phyloP scores from a whole-genome alignment of 2,329 filamentous ascomycete species.

The Leptographium radiaticola region DNA sequence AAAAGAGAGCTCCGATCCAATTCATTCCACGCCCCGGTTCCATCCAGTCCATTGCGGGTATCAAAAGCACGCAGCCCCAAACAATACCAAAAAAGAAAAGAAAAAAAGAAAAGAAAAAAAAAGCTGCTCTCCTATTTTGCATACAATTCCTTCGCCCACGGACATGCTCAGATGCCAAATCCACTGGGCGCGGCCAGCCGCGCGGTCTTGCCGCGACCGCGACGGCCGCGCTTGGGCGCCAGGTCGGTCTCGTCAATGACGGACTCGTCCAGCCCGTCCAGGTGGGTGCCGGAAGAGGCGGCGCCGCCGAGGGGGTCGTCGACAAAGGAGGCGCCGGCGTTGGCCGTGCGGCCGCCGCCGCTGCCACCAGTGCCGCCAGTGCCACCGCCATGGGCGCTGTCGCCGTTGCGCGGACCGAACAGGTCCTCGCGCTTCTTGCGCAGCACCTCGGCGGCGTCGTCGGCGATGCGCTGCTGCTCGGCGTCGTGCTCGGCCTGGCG shows the following conservation, averaged over 20 bases:
- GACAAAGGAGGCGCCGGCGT: not conserved
- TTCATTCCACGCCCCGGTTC: no score
- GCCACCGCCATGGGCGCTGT: not conserved
- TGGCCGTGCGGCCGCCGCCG: not conserved
- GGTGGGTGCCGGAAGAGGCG: not conserved
- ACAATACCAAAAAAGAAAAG: not conserved
- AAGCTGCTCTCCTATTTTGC: not conserved
- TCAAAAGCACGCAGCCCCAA: not conserved
- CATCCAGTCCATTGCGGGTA: not conserved
- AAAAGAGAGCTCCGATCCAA: no score
- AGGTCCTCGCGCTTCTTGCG: constrained; percentile 35
- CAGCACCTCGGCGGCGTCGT: constrained; percentile 34
- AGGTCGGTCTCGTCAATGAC: not conserved
- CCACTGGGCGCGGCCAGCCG: not conserved
- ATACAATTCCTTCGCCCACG: no score
- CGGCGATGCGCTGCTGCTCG: constrained; percentile 29
- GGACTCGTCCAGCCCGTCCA: not conserved
- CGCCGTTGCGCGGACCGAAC: constrained; percentile 19
- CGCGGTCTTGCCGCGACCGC: not conserved
- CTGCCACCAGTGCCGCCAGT: no score
- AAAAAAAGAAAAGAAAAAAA: not conserved
- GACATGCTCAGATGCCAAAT: not conserved
- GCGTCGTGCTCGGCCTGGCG: constrained; percentile 31
- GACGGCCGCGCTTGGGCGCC: not conserved
- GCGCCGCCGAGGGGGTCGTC: not conserved